Evolutionary conservation across 1,284 basidiomycete genomes (phyloP), one percentile per base, ranked within the genome.

Genomic region (Fomitiporia mediterranea): DNA sequence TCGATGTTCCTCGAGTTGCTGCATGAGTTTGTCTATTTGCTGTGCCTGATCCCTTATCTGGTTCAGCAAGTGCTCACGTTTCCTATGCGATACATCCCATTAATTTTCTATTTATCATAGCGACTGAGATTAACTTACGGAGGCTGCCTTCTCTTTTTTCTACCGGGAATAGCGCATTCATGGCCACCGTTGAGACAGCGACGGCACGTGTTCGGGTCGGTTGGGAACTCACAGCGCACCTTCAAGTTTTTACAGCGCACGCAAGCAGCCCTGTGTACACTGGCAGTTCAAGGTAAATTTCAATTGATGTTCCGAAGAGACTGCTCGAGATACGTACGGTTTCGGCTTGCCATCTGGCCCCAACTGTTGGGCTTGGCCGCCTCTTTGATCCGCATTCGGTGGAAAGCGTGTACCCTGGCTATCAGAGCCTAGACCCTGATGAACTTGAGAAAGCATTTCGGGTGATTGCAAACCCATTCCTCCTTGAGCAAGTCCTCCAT

Each of bases 21-120:
- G 70, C 81, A 88, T 86, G 44, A 89, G 73, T 21, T 80, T 74
- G 62, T 82, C 74, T 38, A 89, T 90, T 66, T 85, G 77, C 2
- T 78, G 72, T 4, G 86, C 84, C 62, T 90, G 87, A 34, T 81
- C 77, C 40, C 80, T 80, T 57, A 90, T 90, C 67, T 88, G 75
- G 59, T 78, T 82, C 54, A 91, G 73, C 25, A 91, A 74, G 63
- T 85, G 75, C 64, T 90, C 89, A 13, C 89, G 84, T 77, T 91
- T 89, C 42, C 86, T 83, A 27, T 17, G 39, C 27, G 25, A 34
- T 3, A 19, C 25, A 15, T 19, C 39, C 8, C 8, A 19, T 8
- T 32, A 8, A 2, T 1, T 6, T 28, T 23, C 34, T 48, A 15
- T 27, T 38, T 15, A 23, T 15, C 34, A 34, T 27, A 21, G 32